These are phyloP conservation scores for Suhomyces kunorum DNA, from an alignment of 1,139 yeast species.

Conservation along the genomic window DNA sequence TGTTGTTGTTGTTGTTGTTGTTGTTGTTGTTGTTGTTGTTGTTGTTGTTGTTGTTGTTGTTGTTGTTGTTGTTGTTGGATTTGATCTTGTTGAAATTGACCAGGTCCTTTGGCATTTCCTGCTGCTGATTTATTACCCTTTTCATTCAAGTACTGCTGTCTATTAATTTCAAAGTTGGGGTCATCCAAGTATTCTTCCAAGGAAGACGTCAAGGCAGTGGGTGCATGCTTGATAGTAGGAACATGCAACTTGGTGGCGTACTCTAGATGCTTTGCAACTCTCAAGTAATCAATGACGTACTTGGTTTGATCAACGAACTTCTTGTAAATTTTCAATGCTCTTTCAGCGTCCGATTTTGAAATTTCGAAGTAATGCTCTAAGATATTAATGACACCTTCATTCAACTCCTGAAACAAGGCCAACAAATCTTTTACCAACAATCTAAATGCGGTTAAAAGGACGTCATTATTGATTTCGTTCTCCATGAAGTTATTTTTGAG, in stretches of 20 bases:
- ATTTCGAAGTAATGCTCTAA: constrained; percentile 94
- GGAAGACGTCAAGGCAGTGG: constrained; percentile 85
- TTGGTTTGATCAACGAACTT: constrained; percentile 84
- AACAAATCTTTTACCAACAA: constrained; percentile 84
- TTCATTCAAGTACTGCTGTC: constrained; percentile 75
- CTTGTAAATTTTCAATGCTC: constrained; percentile 81
- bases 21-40: constrained; percentile 5
- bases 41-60: constrained; percentile 22
- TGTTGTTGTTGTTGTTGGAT: constrained; percentile 20
- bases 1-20: constrained; percentile 13
- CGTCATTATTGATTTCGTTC: constrained; percentile 78
- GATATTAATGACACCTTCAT: constrained; percentile 92
- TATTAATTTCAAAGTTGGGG: constrained; percentile 78
- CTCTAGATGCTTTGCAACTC: constrained; percentile 87
- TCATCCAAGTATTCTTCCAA: constrained; percentile 86
- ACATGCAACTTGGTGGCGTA: constrained; percentile 85
- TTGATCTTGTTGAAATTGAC: not conserved
- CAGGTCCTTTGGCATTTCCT: not conserved
- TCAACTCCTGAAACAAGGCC: constrained; percentile 80
- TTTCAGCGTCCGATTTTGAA: constrained; percentile 80
- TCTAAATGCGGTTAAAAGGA: constrained; percentile 80
- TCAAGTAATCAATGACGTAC: constrained; percentile 81
- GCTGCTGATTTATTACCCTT: constrained; percentile 30
- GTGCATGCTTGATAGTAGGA: constrained; percentile 96
- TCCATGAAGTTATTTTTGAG: constrained; percentile 73